Conservation (phyloP, 1,139 yeast species). For the Yamadazyma songkhlaensis region DNA sequence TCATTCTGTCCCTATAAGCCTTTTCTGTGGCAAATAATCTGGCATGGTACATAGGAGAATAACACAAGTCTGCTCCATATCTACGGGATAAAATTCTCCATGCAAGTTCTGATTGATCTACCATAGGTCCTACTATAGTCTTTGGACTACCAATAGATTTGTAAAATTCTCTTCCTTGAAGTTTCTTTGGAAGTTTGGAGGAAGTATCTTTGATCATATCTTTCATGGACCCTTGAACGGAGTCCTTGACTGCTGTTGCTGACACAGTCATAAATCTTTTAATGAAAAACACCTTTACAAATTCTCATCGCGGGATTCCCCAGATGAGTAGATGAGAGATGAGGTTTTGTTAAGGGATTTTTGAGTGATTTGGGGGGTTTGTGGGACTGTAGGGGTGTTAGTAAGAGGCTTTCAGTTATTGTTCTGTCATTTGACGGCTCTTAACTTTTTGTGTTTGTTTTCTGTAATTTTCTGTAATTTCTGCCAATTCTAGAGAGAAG, state of each 20-base stretch:
- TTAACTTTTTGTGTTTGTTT: no score
- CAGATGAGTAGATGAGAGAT: no score
- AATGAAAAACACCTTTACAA: slow-evolving; percentile 1
- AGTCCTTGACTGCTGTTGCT: background rate
- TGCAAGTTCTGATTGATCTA: slow-evolving; percentile 92
- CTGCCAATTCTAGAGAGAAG: no score
- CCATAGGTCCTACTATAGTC: slow-evolving; percentile 97
- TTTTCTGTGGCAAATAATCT: slow-evolving; percentile 81
- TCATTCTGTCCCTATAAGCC: slow-evolving; percentile 75
- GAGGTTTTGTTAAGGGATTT: no score
- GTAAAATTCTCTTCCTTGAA: slow-evolving; percentile 65
- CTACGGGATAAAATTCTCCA: slow-evolving; percentile 87
- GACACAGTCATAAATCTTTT: slow-evolving; percentile 3
- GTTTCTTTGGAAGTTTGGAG: background rate
- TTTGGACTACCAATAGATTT: slow-evolving; percentile 70
- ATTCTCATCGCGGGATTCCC: background rate
- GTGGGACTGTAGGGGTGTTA: no score
- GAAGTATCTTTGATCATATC: background rate
- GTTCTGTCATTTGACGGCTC: no score
- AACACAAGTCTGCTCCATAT: slow-evolving; percentile 91
- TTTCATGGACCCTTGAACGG: background rate
- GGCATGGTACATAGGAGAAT: slow-evolving; percentile 97
- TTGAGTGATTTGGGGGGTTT: no score
- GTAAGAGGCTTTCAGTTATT: no score
- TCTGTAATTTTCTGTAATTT: no score